phyloP scores from a whole-genome alignment of 2,329 filamentous ascomycete species.

The Fusarium sp. region DNA sequence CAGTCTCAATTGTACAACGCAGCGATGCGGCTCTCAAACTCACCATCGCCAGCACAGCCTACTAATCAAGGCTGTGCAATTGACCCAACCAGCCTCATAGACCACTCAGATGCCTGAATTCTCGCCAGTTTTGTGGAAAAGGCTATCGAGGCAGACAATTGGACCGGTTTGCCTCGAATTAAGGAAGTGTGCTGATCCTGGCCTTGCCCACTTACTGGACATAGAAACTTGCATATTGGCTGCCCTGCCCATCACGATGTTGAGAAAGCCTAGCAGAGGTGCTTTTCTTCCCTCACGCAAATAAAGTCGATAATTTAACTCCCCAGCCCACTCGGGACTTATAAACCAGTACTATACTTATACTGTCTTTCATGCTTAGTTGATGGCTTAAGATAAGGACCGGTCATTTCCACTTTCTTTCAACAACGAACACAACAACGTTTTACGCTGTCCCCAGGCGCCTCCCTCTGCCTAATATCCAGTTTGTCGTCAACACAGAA shows the following conservation, averaged over 20 bases:
- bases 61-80: constrained; percentile 24
- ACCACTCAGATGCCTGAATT: constrained; percentile 20
- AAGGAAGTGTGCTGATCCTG: constrained; percentile 13
- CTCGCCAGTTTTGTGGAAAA: constrained; percentile 3
- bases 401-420: constrained; percentile 1
- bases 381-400: constrained; percentile 1
- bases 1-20: constrained; percentile 26
- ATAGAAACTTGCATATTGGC: constrained; percentile 28
- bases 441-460: constrained; percentile 1
- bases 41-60: constrained; percentile 27
- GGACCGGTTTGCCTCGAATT: constrained; percentile 25
- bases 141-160: constrained; percentile 13
- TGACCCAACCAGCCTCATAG: not conserved
- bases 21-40: constrained; percentile 23
- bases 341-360: not conserved
- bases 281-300: not conserved
- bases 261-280: constrained; percentile 15
- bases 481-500: constrained; percentile 1
- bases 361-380: constrained; percentile 1
- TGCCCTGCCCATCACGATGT: constrained; percentile 17
- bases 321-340: not conserved
- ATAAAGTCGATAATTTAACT: not conserved
- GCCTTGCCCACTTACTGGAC: constrained; percentile 20
- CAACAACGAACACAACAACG: not conserved
- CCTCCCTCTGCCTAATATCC: constrained; percentile 22